phyloP scores from a whole-genome alignment of 2,329 filamentous ascomycete species.

The Aureobasidium leucospermi region DNA sequence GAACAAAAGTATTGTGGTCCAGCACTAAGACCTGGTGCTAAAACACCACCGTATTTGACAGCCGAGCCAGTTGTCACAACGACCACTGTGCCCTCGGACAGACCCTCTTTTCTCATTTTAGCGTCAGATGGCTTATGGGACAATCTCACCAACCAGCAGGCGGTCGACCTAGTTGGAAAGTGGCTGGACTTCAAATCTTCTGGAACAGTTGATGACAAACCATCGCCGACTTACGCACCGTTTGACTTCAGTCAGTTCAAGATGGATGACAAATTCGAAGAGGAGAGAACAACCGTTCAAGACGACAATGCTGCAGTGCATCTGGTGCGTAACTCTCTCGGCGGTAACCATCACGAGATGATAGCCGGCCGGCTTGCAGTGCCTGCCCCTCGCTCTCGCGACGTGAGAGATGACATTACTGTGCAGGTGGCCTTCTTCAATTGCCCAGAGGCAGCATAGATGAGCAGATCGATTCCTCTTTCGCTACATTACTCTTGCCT shows the following conservation, averaged over 20 bases:
- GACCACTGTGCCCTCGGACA: slow-evolving; percentile 36
- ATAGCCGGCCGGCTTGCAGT: slow-evolving; percentile 33
- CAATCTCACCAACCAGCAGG: slow-evolving; percentile 23
- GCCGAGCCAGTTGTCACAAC: slow-evolving; percentile 59
- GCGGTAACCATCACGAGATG: slow-evolving; percentile 37
- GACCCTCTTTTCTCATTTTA: slow-evolving; percentile 55
- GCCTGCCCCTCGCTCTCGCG: slow-evolving; percentile 28
- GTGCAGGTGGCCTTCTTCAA: slow-evolving; percentile 48
- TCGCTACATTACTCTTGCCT: too few species aligned
- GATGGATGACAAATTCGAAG: slow-evolving; percentile 39
- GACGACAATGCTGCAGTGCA: slow-evolving; percentile 48
- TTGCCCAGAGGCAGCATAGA: not conserved
- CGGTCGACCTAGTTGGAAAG: slow-evolving; percentile 38
- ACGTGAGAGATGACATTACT: slow-evolving; percentile 45
- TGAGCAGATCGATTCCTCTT: too few species aligned
- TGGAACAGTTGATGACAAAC: slow-evolving; percentile 17
- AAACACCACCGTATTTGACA: slow-evolving; percentile 60
- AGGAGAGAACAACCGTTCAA: slow-evolving; percentile 25
- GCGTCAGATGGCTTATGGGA: slow-evolving; percentile 60
- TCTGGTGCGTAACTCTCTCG: slow-evolving; percentile 46
- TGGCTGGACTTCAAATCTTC: slow-evolving; percentile 43
- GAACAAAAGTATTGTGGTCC: slow-evolving; percentile 45
- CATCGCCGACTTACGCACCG: not conserved
- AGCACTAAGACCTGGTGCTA: slow-evolving; percentile 33
- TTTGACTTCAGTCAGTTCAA: slow-evolving; percentile 33